phyloP scores from a whole-genome alignment of 2,329 filamentous ascomycete species.

The Colletotrichum abscissum region DNA sequence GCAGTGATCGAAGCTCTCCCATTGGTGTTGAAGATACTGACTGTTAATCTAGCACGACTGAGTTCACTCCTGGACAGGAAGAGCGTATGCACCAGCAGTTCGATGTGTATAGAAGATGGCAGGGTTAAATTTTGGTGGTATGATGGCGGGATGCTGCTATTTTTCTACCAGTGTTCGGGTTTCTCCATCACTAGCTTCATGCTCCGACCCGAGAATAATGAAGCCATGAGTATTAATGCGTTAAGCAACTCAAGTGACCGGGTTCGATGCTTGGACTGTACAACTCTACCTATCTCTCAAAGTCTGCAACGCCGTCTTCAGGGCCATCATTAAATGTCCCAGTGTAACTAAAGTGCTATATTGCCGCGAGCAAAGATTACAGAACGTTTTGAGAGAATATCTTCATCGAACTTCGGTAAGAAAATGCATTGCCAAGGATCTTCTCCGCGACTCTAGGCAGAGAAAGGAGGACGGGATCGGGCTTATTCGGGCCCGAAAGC shows the following conservation, averaged over 20 bases:
- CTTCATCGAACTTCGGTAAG: constrained; percentile 45
- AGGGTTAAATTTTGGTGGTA: not conserved
- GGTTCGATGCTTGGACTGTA: too few species aligned
- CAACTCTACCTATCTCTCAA: constrained; percentile 46
- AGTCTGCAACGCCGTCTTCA: constrained; percentile 61
- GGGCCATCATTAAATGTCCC: constrained; percentile 61
- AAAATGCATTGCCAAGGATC: not conserved
- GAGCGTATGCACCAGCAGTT: constrained; percentile 30
- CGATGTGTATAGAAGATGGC: constrained; percentile 7
- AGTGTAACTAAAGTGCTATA: constrained; percentile 56
- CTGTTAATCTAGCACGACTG: constrained; percentile 8
- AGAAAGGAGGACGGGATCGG: not conserved
- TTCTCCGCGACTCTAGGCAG: not conserved
- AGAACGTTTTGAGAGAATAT: constrained; percentile 51
- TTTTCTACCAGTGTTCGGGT: not conserved
- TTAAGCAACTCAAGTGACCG: too few species aligned
- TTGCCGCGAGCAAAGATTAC: constrained; percentile 52
- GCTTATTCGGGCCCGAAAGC: too few species aligned
- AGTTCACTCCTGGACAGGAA: constrained; percentile 30
- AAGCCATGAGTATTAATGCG: too few species aligned
- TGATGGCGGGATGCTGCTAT: not conserved
- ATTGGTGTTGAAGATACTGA: not conserved
- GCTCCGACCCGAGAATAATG: too few species aligned
- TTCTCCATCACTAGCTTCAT: not conserved
- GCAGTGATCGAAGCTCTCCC: not conserved